Conservation (phyloP, 345 rosid genomes). For the Lenwebbia sp. region DNA sequence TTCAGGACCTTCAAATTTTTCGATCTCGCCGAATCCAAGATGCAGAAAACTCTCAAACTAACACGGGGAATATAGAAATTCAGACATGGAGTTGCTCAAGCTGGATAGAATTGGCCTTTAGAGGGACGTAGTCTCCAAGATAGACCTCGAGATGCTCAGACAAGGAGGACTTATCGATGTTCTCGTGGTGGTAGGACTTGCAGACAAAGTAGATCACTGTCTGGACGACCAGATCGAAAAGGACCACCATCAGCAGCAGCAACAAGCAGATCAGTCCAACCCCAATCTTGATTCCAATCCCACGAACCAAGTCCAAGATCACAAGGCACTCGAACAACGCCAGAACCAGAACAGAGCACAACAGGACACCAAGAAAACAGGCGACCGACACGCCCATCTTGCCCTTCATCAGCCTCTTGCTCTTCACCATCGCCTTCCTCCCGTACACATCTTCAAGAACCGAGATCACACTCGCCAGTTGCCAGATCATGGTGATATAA, state of each 20-base stretch:
- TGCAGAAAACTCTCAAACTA: not conserved
- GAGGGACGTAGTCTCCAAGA: not conserved
- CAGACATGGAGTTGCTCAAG: not conserved
- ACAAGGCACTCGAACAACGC: not conserved
- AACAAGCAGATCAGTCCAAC: slow-evolving; percentile 19
- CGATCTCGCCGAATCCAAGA: not conserved
- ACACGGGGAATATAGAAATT: not conserved
- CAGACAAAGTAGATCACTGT: slow-evolving; percentile 44
- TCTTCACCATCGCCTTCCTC: slow-evolving; percentile 24
- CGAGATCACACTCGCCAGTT: slow-evolving; percentile 35
- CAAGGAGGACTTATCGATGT: slow-evolving; percentile 2
- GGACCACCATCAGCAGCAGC: slow-evolving; percentile 8
- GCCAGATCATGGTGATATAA: slow-evolving; percentile 26
- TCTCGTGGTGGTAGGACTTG: slow-evolving; percentile 44
- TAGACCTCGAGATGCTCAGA: not conserved
- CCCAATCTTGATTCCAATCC: not conserved
- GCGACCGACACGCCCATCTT: slow-evolving; percentile 14
- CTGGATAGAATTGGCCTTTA: not conserved
- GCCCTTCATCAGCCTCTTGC: slow-evolving; percentile 22
- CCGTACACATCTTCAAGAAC: slow-evolving; percentile 36
- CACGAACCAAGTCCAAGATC: not conserved
- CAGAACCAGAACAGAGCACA: slow-evolving; percentile 1
- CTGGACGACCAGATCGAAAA: slow-evolving; percentile 22
- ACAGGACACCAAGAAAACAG: slow-evolving; percentile 1
- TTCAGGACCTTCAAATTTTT: too few relatives aligned